phyloP scores from a whole-genome alignment of 345 rosid genomes.

The Salix purpurea region DNA sequence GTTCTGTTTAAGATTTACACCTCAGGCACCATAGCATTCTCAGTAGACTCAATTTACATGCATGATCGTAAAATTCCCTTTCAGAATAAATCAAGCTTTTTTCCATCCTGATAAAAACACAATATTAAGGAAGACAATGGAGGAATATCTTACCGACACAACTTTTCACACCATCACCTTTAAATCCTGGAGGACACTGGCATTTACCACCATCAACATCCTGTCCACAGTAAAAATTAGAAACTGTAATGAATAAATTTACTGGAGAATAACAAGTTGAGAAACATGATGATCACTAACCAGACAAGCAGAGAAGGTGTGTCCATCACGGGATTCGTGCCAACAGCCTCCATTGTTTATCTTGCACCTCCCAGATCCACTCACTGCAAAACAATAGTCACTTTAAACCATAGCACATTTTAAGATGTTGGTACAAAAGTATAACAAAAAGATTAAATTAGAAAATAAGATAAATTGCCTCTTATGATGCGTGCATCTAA shows the following conservation, averaged over 20 bases:
- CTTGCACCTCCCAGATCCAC: slow-evolving; percentile 64
- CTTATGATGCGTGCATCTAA: neutral
- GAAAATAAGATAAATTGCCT: neutral
- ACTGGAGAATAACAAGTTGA: neutral
- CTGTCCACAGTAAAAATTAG: slow-evolving; percentile 37
- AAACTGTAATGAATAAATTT: slow-evolving; percentile 5
- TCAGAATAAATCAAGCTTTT: neutral
- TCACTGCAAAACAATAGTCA: slow-evolving; percentile 33
- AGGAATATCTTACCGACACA: slow-evolving; percentile 60
- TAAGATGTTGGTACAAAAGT: neutral
- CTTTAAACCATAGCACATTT: neutral
- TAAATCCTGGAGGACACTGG: slow-evolving; percentile 84
- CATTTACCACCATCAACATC: slow-evolving; percentile 67
- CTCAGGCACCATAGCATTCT: neutral
- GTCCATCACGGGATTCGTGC: slow-evolving; percentile 55
- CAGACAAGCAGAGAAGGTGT: slow-evolving; percentile 62
- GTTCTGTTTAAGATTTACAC: neutral
- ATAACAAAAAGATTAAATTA: neutral
- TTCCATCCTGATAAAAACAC: neutral
- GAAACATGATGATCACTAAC: slow-evolving; percentile 39
- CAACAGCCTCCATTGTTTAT: slow-evolving; percentile 74
- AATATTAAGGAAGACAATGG: neutral
- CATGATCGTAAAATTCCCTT: neutral
- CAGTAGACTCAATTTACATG: neutral
- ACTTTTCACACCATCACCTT: slow-evolving; percentile 78